These are phyloP conservation scores for Aspergillus saccharolyticus DNA, from an alignment of 495 filamentous ascomycete species.

Conservation along the genomic window DNA sequence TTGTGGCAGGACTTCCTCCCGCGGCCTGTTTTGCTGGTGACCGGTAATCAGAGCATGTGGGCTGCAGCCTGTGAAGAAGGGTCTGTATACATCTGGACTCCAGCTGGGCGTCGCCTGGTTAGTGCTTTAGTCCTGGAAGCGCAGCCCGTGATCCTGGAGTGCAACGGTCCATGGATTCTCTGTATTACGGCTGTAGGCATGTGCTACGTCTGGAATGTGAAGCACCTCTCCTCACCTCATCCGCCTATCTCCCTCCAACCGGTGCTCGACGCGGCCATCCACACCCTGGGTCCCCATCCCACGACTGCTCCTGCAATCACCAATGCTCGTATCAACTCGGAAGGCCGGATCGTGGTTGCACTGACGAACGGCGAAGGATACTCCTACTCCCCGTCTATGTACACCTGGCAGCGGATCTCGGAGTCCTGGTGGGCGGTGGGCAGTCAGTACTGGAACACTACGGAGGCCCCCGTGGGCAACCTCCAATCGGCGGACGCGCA, in stretches of 20 bases:
- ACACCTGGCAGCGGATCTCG: conserved; percentile 87
- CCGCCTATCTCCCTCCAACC: conserved; percentile 88
- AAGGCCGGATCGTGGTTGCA: conserved; percentile 75
- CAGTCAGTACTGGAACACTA: conserved; percentile 98
- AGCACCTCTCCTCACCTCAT: conserved; percentile 76
- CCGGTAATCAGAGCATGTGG: conserved; percentile 88
- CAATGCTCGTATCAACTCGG: conserved; percentile 83
- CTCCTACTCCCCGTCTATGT: conserved; percentile 75
- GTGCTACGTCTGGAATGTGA: conserved; percentile 91
- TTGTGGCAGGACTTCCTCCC: conserved; percentile 95
- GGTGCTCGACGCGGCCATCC: conserved; percentile 79
- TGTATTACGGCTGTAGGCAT: conserved; percentile 84
- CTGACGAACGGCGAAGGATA: conserved; percentile 92
- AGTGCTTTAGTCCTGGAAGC: conserved; percentile 84
- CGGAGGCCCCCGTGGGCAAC: conserved; percentile 74
- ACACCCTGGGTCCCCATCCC: conserved; percentile 61
- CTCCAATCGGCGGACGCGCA: conserved; percentile 61
- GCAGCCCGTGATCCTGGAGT: conserved; percentile 90
- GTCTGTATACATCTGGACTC: conserved; percentile 88
- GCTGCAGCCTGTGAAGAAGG: conserved; percentile 90
- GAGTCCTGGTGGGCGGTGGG: conserved; percentile 98
- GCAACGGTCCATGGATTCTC: conserved; percentile 80
- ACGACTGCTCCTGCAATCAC: conserved; percentile 74
- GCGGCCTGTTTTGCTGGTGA: conserved; percentile 72
- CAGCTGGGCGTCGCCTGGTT: conserved; percentile 80